Evolutionary conservation across 768 basidiomycete species (phyloP).

Genomic region (Suillus ampliporus): DNA sequence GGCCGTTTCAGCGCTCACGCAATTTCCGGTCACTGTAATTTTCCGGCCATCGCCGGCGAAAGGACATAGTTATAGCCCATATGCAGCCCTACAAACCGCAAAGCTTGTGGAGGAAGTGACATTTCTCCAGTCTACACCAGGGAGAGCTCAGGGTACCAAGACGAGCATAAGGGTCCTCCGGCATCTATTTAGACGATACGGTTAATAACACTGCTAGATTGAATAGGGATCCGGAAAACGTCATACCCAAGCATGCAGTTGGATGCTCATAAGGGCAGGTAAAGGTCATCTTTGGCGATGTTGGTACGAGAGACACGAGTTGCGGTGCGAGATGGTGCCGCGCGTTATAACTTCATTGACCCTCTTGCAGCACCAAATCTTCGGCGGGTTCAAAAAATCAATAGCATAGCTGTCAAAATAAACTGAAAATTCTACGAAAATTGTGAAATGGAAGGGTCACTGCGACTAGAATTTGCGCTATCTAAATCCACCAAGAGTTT

Average conservation of each 20-base stretch:
- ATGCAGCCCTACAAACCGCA: conserved; percentile 46
- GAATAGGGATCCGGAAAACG: conserved; percentile 48
- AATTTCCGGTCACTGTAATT: conserved; percentile 54
- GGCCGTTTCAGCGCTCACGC: conserved; percentile 53
- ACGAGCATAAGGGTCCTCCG: conserved; percentile 51
- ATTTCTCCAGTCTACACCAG: conserved; percentile 40
- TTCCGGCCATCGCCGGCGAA: conserved; percentile 51
- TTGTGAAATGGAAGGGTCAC: not conserved
- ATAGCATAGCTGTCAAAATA: not conserved
- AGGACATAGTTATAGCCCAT: conserved; percentile 42
- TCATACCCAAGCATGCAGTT: conserved; percentile 63
- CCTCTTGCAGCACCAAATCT: too few relatives aligned
- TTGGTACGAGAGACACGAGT: conserved; percentile 33
- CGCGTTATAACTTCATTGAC: too few relatives aligned
- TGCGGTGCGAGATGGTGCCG: conserved; percentile 12
- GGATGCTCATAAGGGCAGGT: conserved; percentile 61
- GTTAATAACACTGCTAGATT: conserved; percentile 45
- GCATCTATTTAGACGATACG: conserved; percentile 44
- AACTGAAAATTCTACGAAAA: not conserved
- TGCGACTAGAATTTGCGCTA: not conserved
- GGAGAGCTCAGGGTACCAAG: conserved; percentile 40
- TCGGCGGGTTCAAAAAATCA: not conserved
- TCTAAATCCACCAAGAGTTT: conserved; percentile 49
- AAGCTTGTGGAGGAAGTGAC: conserved; percentile 49
- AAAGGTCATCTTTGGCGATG: conserved; percentile 67